phyloP scores from a whole-genome alignment of 805 yeast species.

The Huiozyma sinensis region DNA sequence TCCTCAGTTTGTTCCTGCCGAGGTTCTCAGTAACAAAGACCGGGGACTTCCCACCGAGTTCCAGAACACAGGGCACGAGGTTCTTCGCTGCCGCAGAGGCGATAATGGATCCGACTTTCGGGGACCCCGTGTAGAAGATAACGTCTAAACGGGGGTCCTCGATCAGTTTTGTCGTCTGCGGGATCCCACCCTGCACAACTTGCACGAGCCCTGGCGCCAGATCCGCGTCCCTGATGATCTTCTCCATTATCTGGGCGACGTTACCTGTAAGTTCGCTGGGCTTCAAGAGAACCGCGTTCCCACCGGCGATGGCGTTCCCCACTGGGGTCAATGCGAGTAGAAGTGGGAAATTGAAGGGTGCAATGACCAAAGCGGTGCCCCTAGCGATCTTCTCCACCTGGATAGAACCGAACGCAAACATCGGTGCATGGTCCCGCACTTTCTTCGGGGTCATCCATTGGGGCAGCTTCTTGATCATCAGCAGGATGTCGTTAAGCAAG shows the following conservation, averaged over 20 bases:
- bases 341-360: conserved; percentile 38
- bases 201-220: conserved; percentile 47
- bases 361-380: conserved; percentile 63
- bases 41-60: conserved; percentile 91
- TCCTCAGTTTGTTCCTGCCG: conserved; percentile 33
- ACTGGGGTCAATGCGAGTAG: conserved; percentile 53
- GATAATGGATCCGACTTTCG: conserved; percentile 63
- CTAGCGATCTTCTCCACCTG: conserved; percentile 33
- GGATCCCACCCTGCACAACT: conserved; percentile 63
- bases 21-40: conserved; percentile 50
- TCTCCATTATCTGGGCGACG: conserved; percentile 46
- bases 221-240: conserved; percentile 37
- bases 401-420: conserved; percentile 30
- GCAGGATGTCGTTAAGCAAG: conserved; percentile 43
- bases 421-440: conserved; percentile 22
- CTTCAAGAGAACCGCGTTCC: conserved; percentile 69
- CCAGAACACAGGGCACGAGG: conserved; percentile 71
- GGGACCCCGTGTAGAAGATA: conserved; percentile 79
- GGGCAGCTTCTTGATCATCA: conserved; percentile 48
- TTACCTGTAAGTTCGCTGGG: conserved; percentile 66
- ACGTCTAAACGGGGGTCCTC: conserved; percentile 57
- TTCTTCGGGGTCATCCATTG: conserved; percentile 48
- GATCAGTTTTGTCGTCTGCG: conserved; percentile 50
- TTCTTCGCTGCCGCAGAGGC: conserved; percentile 76
- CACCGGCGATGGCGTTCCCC: conserved; percentile 74